Evolutionary conservation across 1,284 basidiomycete genomes (phyloP).

Genomic region (Gymnopus androsaceus): DNA sequence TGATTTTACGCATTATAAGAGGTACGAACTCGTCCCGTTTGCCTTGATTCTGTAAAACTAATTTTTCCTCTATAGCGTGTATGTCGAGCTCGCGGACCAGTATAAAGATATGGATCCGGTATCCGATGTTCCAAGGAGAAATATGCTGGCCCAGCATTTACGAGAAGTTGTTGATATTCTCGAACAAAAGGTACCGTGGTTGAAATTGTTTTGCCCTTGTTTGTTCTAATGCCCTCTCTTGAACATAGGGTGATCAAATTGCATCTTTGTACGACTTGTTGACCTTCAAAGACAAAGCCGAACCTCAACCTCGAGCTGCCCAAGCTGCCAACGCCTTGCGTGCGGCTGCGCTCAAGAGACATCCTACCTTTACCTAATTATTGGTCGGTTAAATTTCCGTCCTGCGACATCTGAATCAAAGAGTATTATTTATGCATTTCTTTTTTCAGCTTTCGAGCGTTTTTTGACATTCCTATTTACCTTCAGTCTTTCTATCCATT

Average conservation of each 20-base stretch:
- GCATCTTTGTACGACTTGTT: slow-evolving; percentile 81
- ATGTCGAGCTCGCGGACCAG: slow-evolving; percentile 84
- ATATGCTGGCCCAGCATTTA: slow-evolving; percentile 81
- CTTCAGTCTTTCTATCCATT: too few relatives aligned
- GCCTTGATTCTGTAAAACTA: slow-evolving; percentile 13
- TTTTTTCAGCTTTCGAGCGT: too few relatives aligned
- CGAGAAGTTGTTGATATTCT: slow-evolving; percentile 87
- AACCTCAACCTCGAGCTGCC: neutral
- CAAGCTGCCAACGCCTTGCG: slow-evolving; percentile 4
- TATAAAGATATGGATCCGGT: slow-evolving; percentile 86
- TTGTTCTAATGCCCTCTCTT: slow-evolving; percentile 8
- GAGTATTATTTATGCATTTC: neutral
- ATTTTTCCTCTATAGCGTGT: slow-evolving; percentile 63
- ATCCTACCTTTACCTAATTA: slow-evolving; percentile 10
- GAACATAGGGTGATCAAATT: slow-evolving; percentile 84
- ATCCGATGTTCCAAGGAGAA: slow-evolving; percentile 76
- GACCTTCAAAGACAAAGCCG: slow-evolving; percentile 67
- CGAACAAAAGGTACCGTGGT: slow-evolving; percentile 71
- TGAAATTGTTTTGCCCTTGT: neutral
- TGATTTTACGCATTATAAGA: slow-evolving; percentile 88
- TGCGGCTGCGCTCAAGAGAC: slow-evolving; percentile 3
- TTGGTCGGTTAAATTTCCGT: neutral
- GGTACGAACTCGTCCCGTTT: slow-evolving; percentile 47
- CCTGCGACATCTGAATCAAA: neutral
- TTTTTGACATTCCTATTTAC: too few relatives aligned